These are phyloP conservation scores for Hibiscus mutabilis DNA, from an alignment of 345 rosid genomes.

Conservation along the genomic window DNA sequence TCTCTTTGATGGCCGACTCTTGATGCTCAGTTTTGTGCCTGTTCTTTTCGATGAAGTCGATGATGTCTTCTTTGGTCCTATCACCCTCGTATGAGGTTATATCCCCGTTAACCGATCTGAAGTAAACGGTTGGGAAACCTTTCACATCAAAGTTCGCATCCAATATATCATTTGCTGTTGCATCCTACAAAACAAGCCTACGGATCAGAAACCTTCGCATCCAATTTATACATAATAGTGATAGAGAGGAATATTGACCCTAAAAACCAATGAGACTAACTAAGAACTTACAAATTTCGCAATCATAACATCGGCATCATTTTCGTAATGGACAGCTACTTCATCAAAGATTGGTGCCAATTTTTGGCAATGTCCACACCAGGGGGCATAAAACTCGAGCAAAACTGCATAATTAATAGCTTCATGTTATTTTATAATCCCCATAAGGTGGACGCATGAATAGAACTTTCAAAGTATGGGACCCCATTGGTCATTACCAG, in stretches of 20 bases:
- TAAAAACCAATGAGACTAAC: too few species aligned
- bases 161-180: constrained; percentile 75
- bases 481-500: too few species aligned
- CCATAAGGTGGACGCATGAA: too few species aligned
- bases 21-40: constrained; percentile 34
- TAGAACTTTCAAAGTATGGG: background rate
- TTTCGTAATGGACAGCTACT: constrained; percentile 67
- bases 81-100: constrained; percentile 56
- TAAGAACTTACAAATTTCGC: constrained; percentile 68
- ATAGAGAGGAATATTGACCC: too few species aligned
- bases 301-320: constrained; percentile 53
- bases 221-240: background rate
- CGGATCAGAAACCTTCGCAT: background rate
- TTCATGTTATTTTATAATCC: too few species aligned
- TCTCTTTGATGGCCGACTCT: constrained; percentile 51
- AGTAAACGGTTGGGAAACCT: constrained; percentile 84
- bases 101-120: constrained; percentile 65
- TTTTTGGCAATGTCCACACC: constrained; percentile 97
- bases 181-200: constrained; percentile 45
- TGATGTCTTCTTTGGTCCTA: constrained; percentile 76
- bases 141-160: constrained; percentile 55
- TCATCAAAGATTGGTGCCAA: constrained; percentile 95
- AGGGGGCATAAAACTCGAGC: constrained; percentile 92
- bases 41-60: constrained; percentile 79
- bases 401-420: constrained; percentile 45